A percentile compares a stretch with the other conserved stretches of the same genome.
These are phyloP conservation scores for Lasiodiplodia hormozganensis DNA, from an alignment of 2,329 filamentous ascomycete genomes.

Conservation along the genomic window DNA sequence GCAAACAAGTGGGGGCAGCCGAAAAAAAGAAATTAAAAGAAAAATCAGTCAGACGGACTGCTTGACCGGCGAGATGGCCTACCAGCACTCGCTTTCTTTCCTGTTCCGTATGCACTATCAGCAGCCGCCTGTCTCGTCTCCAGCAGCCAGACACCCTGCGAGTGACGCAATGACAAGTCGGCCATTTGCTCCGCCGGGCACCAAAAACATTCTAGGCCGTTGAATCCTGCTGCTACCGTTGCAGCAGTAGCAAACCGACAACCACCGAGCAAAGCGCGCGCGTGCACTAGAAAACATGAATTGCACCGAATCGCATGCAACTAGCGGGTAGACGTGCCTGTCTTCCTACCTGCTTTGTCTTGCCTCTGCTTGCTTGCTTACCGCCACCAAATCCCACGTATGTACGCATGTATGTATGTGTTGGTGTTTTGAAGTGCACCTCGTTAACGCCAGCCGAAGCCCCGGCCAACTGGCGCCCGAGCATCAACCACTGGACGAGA, in stretches of 20 bases:
- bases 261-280: too few relatives aligned
- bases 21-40: not conserved
- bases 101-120: too few relatives aligned
- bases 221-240: too few relatives aligned
- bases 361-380: not conserved
- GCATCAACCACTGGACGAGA: not conserved
- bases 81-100: too few relatives aligned
- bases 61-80: not conserved
- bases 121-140: too few relatives aligned
- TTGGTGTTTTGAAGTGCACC: not conserved
- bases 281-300: too few relatives aligned
- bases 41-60: not conserved
- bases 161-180: too few relatives aligned
- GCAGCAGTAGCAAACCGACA: too few relatives aligned
- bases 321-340: not conserved
- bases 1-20: not conserved
- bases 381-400: not conserved
- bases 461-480: not conserved
- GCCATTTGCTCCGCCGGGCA: too few relatives aligned
- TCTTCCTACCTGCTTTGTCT: too few relatives aligned
- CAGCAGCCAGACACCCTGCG: too few relatives aligned
- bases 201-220: too few relatives aligned
- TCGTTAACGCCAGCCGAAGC: not conserved
- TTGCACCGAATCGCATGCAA: not conserved
- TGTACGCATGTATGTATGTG: not conserved